Conservation (phyloP, 2,329 filamentous ascomycete species). For the Botryosphaeria dothidea region DNA sequence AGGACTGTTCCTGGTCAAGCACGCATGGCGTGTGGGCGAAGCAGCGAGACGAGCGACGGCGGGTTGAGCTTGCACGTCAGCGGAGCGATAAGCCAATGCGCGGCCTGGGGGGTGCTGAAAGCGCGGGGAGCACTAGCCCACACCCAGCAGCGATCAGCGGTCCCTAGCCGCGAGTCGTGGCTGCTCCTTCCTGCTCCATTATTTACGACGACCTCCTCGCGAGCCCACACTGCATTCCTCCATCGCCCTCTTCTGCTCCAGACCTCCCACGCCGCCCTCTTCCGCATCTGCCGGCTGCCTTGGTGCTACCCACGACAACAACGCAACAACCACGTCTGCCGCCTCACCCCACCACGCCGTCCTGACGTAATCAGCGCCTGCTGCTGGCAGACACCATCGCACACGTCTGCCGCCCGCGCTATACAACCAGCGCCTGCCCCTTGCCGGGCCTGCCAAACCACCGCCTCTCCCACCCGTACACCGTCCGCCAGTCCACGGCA, state of each 20-base stretch:
- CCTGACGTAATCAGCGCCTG: constrained; percentile 15
- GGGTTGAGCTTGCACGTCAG: constrained; percentile 6
- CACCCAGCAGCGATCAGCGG: not conserved
- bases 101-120: not conserved
- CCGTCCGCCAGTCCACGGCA: constrained; percentile 25
- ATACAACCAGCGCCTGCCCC: not conserved
- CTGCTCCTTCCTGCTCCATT: constrained; percentile 9
- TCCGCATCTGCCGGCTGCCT: not conserved
- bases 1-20: not conserved
- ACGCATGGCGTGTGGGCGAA: no score
- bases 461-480: constrained; percentile 23
- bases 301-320: not conserved
- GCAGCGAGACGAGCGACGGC: not conserved
- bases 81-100: constrained; percentile 13
- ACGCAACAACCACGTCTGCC: not conserved
- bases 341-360: not conserved
- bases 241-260: not conserved
- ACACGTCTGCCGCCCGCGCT: not conserved
- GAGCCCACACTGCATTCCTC: not conserved
- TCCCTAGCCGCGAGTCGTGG: constrained; percentile 2
- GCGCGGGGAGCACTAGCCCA: constrained; percentile 13
- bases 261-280: not conserved
- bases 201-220: not conserved
- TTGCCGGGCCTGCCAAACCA: not conserved
- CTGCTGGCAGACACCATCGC: not conserved